phyloP scores from a whole-genome alignment of 495 filamentous ascomycete species.

The Aspergillus haitiensis region DNA sequence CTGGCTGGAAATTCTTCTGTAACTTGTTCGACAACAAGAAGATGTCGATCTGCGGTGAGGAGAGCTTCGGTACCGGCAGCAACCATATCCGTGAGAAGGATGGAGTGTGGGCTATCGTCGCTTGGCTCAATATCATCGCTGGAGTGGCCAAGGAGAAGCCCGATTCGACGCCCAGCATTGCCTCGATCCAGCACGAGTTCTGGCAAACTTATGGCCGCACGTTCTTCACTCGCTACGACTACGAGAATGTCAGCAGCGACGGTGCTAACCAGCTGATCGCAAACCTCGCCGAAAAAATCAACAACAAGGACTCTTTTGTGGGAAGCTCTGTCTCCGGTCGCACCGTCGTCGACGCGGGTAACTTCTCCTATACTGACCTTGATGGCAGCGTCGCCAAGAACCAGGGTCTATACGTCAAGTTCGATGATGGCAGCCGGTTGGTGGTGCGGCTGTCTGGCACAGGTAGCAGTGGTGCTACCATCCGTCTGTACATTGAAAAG shows the following conservation, averaged over 20 bases:
- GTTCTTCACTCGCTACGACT: constrained; percentile 99
- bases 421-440: constrained; percentile 91
- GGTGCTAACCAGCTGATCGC: constrained; percentile 86
- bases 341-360: constrained; percentile 84
- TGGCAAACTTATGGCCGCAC: constrained; percentile 95
- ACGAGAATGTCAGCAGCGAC: constrained; percentile 87
- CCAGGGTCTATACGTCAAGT: constrained; percentile 93
- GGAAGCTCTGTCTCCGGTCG: constrained; percentile 77
- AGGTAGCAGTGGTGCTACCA: constrained; percentile 90
- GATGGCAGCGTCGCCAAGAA: constrained; percentile 94
- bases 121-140: constrained; percentile 98
- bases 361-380: constrained; percentile 96
- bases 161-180: constrained; percentile 76
- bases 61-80: constrained; percentile 97
- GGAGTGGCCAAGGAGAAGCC: constrained; percentile 83
- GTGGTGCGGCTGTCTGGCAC: constrained; percentile 93
- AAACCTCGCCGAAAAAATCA: constrained; percentile 66
- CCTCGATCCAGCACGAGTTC: constrained; percentile 94
- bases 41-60: constrained; percentile 97
- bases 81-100: constrained; percentile 99
- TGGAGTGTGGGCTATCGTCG: constrained; percentile 93
- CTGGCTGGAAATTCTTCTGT: constrained; percentile 99
- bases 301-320: constrained; percentile 73
- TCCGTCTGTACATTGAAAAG: constrained; percentile 94
- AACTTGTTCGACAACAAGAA: constrained; percentile 95